Evolutionary conservation across 495 filamentous ascomycete species (phyloP), one percentile per base, ranked within the genome.

Genomic region (Neurospora intermedia): DNA sequence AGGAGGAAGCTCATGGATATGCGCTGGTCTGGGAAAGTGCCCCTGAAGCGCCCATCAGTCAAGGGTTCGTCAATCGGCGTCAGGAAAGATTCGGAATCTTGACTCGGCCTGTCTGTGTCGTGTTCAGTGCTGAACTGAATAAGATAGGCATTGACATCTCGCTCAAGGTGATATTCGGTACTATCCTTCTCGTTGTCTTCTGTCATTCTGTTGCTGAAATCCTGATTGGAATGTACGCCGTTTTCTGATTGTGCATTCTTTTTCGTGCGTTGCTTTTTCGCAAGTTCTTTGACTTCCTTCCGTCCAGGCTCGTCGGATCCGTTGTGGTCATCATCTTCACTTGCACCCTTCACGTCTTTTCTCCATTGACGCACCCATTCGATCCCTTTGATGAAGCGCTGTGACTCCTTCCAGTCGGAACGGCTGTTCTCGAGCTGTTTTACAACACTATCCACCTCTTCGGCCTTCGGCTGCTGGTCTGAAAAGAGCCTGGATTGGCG

Each of bases 131-230:
- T 73, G 42, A 75, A 77, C 31, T 77, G 74, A 2, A 76, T 77
- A n/a, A 75, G 74, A 11, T 76, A 76, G n/a, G 71, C 75, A 54
- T 76, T 76, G 31, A 76, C 73, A 73, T 76, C 75, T 13, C 69
- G 20, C 15, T 73, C 73, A 13, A 54, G 46, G 0, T 54, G 2
- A 73, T 71, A 39, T 72, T 59, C 45, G 10, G n/a, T 13, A 11
- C 6, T 0, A 7, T 45, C 43, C 2, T 46, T 20, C 45, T 54
- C 20, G 4, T 4, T 6, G 45, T 48, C 45, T 48, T 48, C 45
- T 20, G 10, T 8, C 5, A 48, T 10, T 48, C 10, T n/a, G n/a
- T 23, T 48, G 45, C n/a, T 48, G 45, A 4, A 4, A 48, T 48
- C n/a, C 9, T 48, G 45, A 23, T 11, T 48, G 9, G n/a, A 11